A percentile compares a stretch with the other conserved stretches of the same genome.
Conservation (phyloP, 768 basidiomycete species). For the Calvatia gigantea region DNA sequence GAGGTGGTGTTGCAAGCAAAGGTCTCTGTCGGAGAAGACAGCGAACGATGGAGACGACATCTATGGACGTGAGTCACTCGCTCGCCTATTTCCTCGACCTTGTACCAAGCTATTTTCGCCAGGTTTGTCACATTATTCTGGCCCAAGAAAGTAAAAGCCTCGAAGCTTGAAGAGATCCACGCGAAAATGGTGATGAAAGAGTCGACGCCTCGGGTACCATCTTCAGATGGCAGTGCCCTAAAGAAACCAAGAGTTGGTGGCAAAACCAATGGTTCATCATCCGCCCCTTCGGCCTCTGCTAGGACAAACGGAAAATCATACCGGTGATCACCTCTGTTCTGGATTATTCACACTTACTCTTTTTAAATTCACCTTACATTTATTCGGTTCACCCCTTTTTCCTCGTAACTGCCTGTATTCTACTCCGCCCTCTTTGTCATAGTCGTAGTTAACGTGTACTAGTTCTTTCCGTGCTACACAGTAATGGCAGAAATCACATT, state of each 20-base stretch:
- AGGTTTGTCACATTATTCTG: constrained; percentile 96
- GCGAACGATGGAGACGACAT: constrained; percentile 86
- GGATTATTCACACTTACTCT: constrained; percentile 15
- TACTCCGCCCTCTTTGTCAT: constrained; percentile 10
- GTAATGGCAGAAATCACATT: constrained; percentile 4
- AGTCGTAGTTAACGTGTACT: constrained; percentile 11
- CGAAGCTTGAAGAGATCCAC: constrained; percentile 92
- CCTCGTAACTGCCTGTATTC: constrained; percentile 14
- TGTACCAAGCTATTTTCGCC: background rate
- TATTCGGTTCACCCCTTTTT: constrained; percentile 18
- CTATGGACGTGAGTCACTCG: constrained; percentile 84
- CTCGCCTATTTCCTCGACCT: background rate
- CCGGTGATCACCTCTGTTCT: constrained; percentile 39
- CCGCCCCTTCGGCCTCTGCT: constrained; percentile 39
- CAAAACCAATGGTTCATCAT: constrained; percentile 53
- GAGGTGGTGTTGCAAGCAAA: constrained; percentile 78
- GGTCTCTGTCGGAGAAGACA: constrained; percentile 75
- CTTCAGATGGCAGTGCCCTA: constrained; percentile 37
- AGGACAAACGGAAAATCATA: constrained; percentile 61
- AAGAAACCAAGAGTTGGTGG: constrained; percentile 61
- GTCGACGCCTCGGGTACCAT: constrained; percentile 55
- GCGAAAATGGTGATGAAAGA: constrained; percentile 95
- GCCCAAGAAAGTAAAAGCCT: constrained; percentile 95
- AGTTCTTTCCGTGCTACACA: background rate
- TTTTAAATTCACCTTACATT: constrained; percentile 14